Evolutionary conservation across 78 protist species (phyloP).

Genomic region (Tieghemostelium lacteum): DNA sequence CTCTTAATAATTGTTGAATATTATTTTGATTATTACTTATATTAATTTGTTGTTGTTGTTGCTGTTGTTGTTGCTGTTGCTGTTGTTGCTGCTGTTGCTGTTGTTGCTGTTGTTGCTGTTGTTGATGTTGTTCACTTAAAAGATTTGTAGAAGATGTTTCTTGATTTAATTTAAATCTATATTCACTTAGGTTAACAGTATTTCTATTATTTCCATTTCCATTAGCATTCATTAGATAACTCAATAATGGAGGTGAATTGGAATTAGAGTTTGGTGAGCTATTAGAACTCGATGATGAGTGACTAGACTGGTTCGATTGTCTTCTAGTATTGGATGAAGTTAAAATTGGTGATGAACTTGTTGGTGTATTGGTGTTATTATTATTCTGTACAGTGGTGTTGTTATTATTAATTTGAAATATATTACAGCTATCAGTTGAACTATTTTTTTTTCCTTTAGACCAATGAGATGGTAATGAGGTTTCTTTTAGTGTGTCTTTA

Average conservation of each 20-base stretch:
- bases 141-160: too few species aligned
- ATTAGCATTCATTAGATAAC: too few species aligned
- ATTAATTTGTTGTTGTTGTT: constrained; percentile 7
- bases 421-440: too few species aligned
- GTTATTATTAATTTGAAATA: too few species aligned
- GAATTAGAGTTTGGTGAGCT: too few species aligned
- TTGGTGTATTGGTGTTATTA: neutral
- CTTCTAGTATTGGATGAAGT: neutral
- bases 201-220: too few species aligned
- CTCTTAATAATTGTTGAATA: neutral
- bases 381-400: neutral
- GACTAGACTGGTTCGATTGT: neutral
- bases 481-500: constrained; percentile 23
- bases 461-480: constrained; percentile 31
- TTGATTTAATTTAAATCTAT: too few species aligned
- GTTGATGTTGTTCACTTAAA: neutral
- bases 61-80: neutral
- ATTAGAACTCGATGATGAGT: too few species aligned
- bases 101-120: neutral
- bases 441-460: constrained; percentile 6
- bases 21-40: neutral
- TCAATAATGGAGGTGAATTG: too few species aligned
- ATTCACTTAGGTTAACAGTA: too few species aligned
- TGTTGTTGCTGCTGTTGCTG: neutral
- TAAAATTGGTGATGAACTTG: neutral